phyloP scores from a whole-genome alignment of 1,284 basidiomycete species.

The Tremellales sp. region DNA sequence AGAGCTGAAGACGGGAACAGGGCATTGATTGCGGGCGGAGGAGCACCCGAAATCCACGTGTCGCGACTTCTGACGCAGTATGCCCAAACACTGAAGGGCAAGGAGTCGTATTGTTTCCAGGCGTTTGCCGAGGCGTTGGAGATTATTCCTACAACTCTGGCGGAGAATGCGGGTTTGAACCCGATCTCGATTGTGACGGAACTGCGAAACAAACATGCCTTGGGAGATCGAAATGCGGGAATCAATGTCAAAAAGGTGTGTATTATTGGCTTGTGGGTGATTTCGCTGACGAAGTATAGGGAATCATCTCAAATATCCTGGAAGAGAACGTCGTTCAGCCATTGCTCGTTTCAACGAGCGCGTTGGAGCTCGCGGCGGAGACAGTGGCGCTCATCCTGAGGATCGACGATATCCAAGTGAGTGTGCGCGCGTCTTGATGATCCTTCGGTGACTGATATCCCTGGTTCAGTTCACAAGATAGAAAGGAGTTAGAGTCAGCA shows the following conservation, averaged over 20 bases:
- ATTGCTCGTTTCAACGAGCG: constrained; percentile 89
- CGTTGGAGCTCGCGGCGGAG: constrained; percentile 92
- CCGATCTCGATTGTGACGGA: constrained; percentile 98
- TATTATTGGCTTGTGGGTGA: background rate
- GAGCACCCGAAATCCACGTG: constrained; percentile 96
- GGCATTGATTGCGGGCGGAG: constrained; percentile 93
- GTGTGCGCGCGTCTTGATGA: constrained; percentile 7
- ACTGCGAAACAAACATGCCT: constrained; percentile 90
- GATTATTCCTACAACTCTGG: constrained; percentile 95
- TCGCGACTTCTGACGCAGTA: constrained; percentile 90
- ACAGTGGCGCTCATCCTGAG: constrained; percentile 94
- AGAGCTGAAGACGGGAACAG: constrained; percentile 49
- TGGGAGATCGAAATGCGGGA: constrained; percentile 90
- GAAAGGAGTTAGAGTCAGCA: no score
- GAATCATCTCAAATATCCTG: constrained; percentile 90
- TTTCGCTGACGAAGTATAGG: constrained; percentile 52
- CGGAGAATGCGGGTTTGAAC: constrained; percentile 97
- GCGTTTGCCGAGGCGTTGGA: constrained; percentile 97
- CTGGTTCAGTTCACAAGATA: constrained; percentile 21
- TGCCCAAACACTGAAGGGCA: constrained; percentile 90
- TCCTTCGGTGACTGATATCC: background rate
- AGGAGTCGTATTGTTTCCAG: constrained; percentile 99
- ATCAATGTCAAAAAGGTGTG: constrained; percentile 94
- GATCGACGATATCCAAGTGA: constrained; percentile 85
- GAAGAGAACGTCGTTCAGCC: constrained; percentile 99